Evolutionary conservation across 2,329 filamentous ascomycete genomes (phyloP), one percentile per base, ranked within the genome.

Genomic region (Hymenoscyphus fructigenus): DNA sequence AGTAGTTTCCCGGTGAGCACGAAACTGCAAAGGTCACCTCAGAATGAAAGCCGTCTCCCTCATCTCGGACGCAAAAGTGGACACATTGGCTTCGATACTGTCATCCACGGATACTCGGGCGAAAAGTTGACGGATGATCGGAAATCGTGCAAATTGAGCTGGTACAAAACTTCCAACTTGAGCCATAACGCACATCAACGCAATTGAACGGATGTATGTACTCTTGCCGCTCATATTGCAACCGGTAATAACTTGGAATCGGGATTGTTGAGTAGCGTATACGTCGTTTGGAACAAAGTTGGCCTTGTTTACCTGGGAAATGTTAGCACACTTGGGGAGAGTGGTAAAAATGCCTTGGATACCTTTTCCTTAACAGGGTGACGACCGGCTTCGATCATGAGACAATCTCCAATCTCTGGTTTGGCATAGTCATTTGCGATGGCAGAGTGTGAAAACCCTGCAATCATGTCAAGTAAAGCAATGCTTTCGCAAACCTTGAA

Each of bases 201-300:
- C 91, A 28, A 96, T 82, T 1, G 91, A 89, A 59, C 92, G 88
- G 67, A 98, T 97, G 73, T 97, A 98, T 0, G 93, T 99, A 68
- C 91, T 96, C 76, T 98, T 99, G 0, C 93, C 95, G 71, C 92
- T 96, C 95, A 99, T 99, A 72, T 99, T 99, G 76, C 92, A 96
- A 3, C 95, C 94, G 0, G 94, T 98, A 68, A 99, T 89, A 67
- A 98, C 90, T 69, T 98, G 93, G 72, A 97, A 96, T 1, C 93
- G 87, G 41, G 88, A 88, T 66, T 94, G 88, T 38, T 90, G 84
- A 0, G 89, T 91, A 2, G 92, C 90, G 72, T 93, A 98, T 32
- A 93, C 91, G 73, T 98, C 93, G 68, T 98, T 98, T 0, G 95
- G 91, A 3, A 98, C 82, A 74, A 91, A 96, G 26, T 85, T 87